Percentiles rank a stretch among this genome's conserved stretches.
These are phyloP conservation scores for Apiotrichum domesticum DNA, from an alignment of 1,284 basidiomycete species.

Conservation along the genomic window DNA sequence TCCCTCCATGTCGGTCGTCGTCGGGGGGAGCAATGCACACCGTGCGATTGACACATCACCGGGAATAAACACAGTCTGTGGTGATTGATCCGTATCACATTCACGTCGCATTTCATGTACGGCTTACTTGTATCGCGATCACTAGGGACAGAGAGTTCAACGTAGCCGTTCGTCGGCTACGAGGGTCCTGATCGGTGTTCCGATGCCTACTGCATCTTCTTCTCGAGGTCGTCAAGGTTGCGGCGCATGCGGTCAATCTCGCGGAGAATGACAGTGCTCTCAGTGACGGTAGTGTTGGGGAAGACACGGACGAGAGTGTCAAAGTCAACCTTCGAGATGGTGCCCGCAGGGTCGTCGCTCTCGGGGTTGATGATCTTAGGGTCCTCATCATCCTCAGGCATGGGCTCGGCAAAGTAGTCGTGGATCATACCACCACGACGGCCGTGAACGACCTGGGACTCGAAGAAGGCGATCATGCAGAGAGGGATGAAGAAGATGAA, in stretches of 20 bases:
- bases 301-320: conserved; percentile 67
- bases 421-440: conserved; percentile 53
- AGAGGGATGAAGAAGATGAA: conserved; percentile 75
- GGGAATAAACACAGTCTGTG: no score
- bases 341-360: conserved; percentile 47
- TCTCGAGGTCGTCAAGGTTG: conserved; percentile 55
- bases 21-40: no score
- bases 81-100: no score
- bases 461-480: conserved; percentile 65
- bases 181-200: not conserved
- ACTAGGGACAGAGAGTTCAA: no score
- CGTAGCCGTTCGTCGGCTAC: no score
- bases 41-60: no score
- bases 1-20: no score
- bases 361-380: conserved; percentile 57
- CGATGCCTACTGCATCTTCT: conserved; percentile 49
- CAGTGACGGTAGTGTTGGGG: conserved; percentile 57
- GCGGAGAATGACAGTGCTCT: conserved; percentile 60
- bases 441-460: conserved; percentile 57
- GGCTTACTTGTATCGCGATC: no score
- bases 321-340: conserved; percentile 70
- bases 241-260: conserved; percentile 60
- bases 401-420: conserved; percentile 58
- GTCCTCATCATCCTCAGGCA: conserved; percentile 59
- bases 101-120: no score